These are phyloP conservation scores for Cokeromyces recurvatus DNA, from an alignment of 371 early-diverging fungal genomes.

Conservation along the genomic window DNA sequence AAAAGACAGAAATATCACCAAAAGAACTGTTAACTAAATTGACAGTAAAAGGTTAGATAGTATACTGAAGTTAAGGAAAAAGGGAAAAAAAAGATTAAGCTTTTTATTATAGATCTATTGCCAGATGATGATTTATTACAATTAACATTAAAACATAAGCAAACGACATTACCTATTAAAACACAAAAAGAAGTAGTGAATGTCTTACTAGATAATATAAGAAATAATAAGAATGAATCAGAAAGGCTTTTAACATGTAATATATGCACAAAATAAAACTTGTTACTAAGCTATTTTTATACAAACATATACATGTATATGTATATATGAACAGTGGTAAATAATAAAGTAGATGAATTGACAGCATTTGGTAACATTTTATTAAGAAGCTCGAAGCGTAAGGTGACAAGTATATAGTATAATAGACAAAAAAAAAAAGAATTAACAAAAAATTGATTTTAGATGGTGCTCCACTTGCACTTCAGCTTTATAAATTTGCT, in stretches of 20 bases:
- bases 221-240: constrained; percentile 3
- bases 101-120: constrained; percentile 25
- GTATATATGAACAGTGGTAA: too few relatives aligned
- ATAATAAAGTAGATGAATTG: constrained; percentile 12
- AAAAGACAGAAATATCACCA: neutral
- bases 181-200: constrained; percentile 21
- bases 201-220: constrained; percentile 11
- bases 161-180: constrained; percentile 19
- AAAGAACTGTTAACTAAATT: constrained; percentile 6
- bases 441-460: neutral
- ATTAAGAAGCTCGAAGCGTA: constrained; percentile 22
- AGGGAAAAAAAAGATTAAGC: too few relatives aligned
- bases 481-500: constrained; percentile 31
- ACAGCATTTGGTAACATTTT: constrained; percentile 21
- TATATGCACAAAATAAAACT: neutral
- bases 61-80: too few relatives aligned
- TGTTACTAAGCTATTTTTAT: too few relatives aligned
- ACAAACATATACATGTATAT: too few relatives aligned
- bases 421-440: neutral
- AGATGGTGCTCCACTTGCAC: constrained; percentile 32
- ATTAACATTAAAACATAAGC: constrained; percentile 19
- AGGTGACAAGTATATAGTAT: too few relatives aligned
- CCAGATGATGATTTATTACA: constrained; percentile 27
- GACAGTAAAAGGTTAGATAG: constrained; percentile 15
- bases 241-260: constrained; percentile 16